phyloP scores from a whole-genome alignment of 352 stramenopile species.

The Globisporangium alternatum region DNA sequence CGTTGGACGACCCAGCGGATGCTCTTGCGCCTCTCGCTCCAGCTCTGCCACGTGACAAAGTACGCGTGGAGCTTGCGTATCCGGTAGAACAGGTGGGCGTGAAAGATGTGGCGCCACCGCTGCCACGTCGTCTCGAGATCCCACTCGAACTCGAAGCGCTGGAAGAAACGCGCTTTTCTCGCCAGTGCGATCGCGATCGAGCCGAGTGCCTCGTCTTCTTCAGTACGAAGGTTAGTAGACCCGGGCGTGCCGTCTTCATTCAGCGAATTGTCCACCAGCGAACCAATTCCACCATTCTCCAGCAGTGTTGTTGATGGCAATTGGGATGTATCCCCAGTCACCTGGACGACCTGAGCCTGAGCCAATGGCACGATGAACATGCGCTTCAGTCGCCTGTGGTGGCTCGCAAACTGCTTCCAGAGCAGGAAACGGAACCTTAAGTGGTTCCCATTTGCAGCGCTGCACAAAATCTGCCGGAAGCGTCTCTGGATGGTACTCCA shows the following conservation, averaged over 20 bases:
- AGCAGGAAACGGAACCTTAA: conserved; percentile 50
- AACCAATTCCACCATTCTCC: neutral
- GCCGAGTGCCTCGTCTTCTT: neutral
- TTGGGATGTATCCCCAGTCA: neutral
- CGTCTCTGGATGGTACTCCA: conserved; percentile 27
- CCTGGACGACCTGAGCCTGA: neutral
- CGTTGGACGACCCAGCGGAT: conserved; percentile 19
- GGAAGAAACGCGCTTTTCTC: conserved; percentile 43
- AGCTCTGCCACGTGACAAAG: conserved; percentile 35
- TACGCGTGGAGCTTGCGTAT: conserved; percentile 34
- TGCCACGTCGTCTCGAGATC: conserved; percentile 39
- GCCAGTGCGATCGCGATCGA: conserved; percentile 24
- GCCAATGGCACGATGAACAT: conserved; percentile 13
- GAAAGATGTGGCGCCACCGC: conserved; percentile 56
- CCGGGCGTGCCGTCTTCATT: neutral
- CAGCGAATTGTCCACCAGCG: neutral
- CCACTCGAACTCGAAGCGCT: conserved; percentile 47
- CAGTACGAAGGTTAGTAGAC: neutral
- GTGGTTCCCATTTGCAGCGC: conserved; percentile 29
- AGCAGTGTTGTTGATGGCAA: neutral
- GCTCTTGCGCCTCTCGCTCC: conserved; percentile 12
- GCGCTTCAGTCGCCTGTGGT: conserved; percentile 27
- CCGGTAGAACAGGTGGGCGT: conserved; percentile 56
- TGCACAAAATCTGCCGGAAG: conserved; percentile 35
- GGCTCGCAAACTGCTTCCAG: conserved; percentile 41